These are phyloP conservation scores for Petasospora fabianii DNA, from an alignment of 1,139 yeast genomes.

Conservation along the genomic window DNA sequence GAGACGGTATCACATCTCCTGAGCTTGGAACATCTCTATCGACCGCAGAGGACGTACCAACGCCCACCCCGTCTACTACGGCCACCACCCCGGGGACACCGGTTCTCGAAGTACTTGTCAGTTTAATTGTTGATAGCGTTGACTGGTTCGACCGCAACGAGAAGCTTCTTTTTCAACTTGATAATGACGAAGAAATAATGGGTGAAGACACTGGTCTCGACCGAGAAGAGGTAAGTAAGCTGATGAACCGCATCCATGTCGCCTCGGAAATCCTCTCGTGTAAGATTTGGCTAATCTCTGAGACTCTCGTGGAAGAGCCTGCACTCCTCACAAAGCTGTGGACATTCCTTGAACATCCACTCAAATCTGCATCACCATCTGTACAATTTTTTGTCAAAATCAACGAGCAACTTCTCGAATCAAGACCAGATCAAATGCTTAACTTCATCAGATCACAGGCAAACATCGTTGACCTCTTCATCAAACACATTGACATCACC, in stretches of 20 bases:
- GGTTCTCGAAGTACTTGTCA: conserved; percentile 23
- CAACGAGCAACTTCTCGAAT: conserved; percentile 85
- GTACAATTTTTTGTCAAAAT: conserved; percentile 81
- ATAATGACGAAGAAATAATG: conserved; percentile 1
- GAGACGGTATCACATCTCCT: background rate
- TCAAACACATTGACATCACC: conserved; percentile 55
- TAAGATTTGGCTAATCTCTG: conserved; percentile 95
- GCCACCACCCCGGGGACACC: conserved; percentile 9
- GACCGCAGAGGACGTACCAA: conserved; percentile 13
- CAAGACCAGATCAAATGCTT: conserved; percentile 57
- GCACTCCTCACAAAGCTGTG: conserved; percentile 67
- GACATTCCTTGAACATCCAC: conserved; percentile 54
- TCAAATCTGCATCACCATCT: conserved; percentile 43
- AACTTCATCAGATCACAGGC: conserved; percentile 51
- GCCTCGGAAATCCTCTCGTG: conserved; percentile 87
- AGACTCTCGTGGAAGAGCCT: conserved; percentile 78
- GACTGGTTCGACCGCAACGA: conserved; percentile 26
- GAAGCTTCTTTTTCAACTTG: conserved; percentile 11
- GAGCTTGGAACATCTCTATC: background rate
- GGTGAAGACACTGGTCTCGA: conserved; percentile 10
- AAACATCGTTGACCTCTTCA: conserved; percentile 50
- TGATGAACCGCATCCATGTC: conserved; percentile 45
- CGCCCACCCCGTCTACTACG: conserved; percentile 3
- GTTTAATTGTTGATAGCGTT: conserved; percentile 23
- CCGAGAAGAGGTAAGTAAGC: conserved; percentile 16